phyloP scores from a whole-genome alignment of 352 stramenopile species.

The Pelagophyceae sp. region DNA sequence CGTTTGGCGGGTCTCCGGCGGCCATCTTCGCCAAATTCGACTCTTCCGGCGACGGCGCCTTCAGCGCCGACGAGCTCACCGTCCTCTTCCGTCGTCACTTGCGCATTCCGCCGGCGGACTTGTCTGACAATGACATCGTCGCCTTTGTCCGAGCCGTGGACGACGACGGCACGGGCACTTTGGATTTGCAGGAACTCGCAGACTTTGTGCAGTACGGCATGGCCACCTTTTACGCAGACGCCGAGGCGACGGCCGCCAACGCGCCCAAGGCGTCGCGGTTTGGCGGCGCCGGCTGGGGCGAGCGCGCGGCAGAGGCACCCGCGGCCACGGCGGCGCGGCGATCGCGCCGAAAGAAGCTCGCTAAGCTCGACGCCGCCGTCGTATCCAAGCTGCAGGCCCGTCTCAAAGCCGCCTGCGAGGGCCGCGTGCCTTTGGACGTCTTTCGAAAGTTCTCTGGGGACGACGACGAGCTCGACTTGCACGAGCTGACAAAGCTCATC shows the following conservation, averaged over 20 bases:
- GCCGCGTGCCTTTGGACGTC: too few relatives aligned
- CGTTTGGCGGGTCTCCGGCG: neutral
- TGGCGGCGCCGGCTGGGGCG: neutral
- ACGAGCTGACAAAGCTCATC: neutral
- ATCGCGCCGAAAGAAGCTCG: too few relatives aligned
- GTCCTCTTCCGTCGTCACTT: too few relatives aligned
- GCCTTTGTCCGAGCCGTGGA: neutral
- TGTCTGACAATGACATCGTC: too few relatives aligned
- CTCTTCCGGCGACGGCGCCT: neutral
- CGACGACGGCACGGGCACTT: neutral
- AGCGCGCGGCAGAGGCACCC: neutral
- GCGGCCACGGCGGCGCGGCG: too few relatives aligned
- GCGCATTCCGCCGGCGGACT: too few relatives aligned
- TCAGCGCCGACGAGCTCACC: too few relatives aligned
- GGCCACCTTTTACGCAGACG: neutral
- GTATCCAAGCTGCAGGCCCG: too few relatives aligned
- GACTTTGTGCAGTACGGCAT: constrained; percentile 8
- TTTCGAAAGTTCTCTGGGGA: too few relatives aligned
- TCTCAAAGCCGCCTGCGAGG: too few relatives aligned
- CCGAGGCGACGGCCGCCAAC: neutral
- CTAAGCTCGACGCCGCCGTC: too few relatives aligned
- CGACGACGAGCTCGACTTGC: neutral
- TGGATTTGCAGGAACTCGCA: neutral
- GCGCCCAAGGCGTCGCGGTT: neutral
- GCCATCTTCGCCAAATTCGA: neutral